Evolutionary conservation across 495 filamentous ascomycete species (phyloP), one percentile per base, ranked within the genome.

Genomic region (Xeromyces bisporus): DNA sequence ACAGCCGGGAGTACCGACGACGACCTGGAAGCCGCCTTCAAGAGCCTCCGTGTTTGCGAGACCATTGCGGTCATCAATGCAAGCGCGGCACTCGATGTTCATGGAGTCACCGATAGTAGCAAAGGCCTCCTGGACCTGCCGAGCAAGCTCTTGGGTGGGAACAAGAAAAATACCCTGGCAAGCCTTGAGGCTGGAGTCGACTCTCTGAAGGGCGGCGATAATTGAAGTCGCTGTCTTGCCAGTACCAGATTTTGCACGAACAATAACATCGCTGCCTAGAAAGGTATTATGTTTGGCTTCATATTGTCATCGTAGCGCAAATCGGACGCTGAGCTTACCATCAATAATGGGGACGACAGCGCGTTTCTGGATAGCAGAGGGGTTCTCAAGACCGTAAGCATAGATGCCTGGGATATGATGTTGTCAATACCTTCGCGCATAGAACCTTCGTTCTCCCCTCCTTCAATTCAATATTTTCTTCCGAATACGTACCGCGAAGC

Each of bases 151-250:
- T 66, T 91, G 91, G 43, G 89, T 97, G 35, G 89, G 89, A 32
- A 91, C 84, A 31, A 97, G 75, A 41, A 97, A 89, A 32, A 97
- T 71, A 31, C 89, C 83, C 68, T 97, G 89, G 64, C 81, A 91
- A 48, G 80, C 76, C 70, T 89, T 92, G 43, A 93, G 56, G 58
- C 76, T 78, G 43, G 81, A 72, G 62, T 97, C 89, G 58, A 96
- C 77, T 64, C 92, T 91, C 71, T 97, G 89, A 30, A 97, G 76
- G 50, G 93, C 83, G 50, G 83, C 87, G 62, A 97, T 89, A 33
- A 91, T 93, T 73, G 96, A 97, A 41, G 89, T 97, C 39, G 89
- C 89, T 41, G 89, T 97, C 71, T 97, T 97, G 62, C 89, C 89
- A 47, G 89, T 97, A 66, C 89, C 89, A 42, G 89, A 97, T 63